These are phyloP conservation scores for Tricholoma sp. DNA, from an alignment of 768 basidiomycete species.

Conservation along the genomic window DNA sequence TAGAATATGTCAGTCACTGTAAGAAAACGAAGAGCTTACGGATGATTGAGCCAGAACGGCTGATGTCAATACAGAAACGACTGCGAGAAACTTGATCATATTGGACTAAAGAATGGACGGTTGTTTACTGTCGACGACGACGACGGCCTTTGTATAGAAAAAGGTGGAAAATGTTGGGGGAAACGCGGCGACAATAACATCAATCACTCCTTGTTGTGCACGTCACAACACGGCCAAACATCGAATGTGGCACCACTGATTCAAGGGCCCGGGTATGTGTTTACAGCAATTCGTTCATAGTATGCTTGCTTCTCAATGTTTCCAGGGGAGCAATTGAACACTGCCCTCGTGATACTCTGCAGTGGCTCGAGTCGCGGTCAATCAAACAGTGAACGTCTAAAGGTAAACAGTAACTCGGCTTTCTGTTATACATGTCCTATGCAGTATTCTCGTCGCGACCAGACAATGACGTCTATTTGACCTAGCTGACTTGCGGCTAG, in stretches of 20 bases:
- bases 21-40: slow-evolving; percentile 21
- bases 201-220: slow-evolving; percentile 14
- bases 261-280: too few relatives aligned
- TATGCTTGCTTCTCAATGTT: too few relatives aligned
- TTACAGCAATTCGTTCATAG: too few relatives aligned
- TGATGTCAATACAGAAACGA: slow-evolving; percentile 47
- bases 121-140: slow-evolving; percentile 36
- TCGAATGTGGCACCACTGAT: slow-evolving; percentile 17
- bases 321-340: too few relatives aligned
- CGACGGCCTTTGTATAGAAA: slow-evolving; percentile 15
- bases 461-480: too few relatives aligned
- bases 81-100: slow-evolving; percentile 49
- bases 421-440: too few relatives aligned
- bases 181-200: slow-evolving; percentile 13
- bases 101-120: slow-evolving; percentile 44
- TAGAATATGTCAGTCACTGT: slow-evolving; percentile 3
- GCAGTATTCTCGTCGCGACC: too few relatives aligned
- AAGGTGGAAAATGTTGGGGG: slow-evolving; percentile 10
- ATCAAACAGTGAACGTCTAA: too few relatives aligned
- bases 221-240: slow-evolving; percentile 29
- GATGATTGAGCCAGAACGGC: slow-evolving; percentile 47
- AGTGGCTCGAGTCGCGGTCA: too few relatives aligned
- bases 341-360: too few relatives aligned
- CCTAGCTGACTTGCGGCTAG: too few relatives aligned
- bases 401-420: too few relatives aligned